Percentiles rank a stretch among this genome's conserved stretches.
These are phyloP conservation scores for Lactifluus pinguis DNA, from an alignment of 768 basidiomycete genomes.

Conservation along the genomic window DNA sequence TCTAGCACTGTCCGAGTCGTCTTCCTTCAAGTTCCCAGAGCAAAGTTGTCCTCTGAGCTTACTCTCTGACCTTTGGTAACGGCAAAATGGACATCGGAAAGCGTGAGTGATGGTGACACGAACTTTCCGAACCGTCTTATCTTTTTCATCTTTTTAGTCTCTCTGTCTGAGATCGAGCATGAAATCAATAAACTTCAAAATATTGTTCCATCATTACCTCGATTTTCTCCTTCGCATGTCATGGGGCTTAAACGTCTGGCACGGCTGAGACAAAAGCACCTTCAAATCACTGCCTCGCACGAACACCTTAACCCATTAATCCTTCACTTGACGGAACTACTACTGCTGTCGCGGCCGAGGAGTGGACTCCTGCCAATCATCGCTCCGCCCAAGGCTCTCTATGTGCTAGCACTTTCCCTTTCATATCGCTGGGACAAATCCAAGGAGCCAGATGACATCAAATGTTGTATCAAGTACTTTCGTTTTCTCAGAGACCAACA, in stretches of 20 bases:
- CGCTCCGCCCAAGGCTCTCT: not conserved
- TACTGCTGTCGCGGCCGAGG: not conserved
- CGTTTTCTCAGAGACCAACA: not conserved
- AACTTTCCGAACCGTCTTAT: too few relatives aligned
- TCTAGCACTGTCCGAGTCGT: too few relatives aligned
- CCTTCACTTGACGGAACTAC: not conserved
- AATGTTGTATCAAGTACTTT: not conserved
- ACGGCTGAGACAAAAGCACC: not conserved
- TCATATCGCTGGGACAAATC: not conserved
- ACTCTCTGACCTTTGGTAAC: too few relatives aligned
- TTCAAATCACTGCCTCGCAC: not conserved
- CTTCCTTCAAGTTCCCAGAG: too few relatives aligned
- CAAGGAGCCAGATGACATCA: not conserved
- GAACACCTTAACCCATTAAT: not conserved
- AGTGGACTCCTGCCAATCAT: too few relatives aligned
- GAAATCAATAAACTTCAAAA: not conserved
- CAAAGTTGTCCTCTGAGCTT: too few relatives aligned
- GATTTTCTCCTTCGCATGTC: not conserved
- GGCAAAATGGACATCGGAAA: too few relatives aligned
- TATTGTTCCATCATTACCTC: not conserved
- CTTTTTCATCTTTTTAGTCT: not conserved
- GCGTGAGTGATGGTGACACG: too few relatives aligned
- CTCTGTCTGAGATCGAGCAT: not conserved
- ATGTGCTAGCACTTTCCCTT: not conserved
- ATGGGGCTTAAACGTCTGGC: not conserved